Percentiles rank a stretch among this genome's conserved stretches.
Conservation (phyloP, 352 stramenopile genomes). For the Globisporangium nodosum region DNA sequence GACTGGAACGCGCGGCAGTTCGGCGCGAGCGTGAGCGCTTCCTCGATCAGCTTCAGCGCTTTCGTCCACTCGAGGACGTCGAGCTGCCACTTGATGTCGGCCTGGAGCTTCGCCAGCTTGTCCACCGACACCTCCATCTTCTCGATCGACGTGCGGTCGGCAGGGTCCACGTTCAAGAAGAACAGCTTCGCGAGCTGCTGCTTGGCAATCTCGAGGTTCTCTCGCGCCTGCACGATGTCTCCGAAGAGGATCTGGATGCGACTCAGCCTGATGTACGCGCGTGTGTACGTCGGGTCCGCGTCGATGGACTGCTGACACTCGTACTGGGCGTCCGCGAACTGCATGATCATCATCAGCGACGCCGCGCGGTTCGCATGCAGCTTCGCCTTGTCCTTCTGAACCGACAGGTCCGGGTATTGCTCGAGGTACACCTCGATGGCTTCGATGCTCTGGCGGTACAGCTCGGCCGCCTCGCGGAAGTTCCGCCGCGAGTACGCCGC, state of each 20-base stretch:
- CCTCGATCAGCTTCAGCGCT: conserved; percentile 42
- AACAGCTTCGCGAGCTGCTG: conserved; percentile 27
- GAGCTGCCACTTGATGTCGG: conserved; percentile 56
- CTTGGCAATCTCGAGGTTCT: conserved; percentile 41
- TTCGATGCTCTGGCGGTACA: conserved; percentile 50
- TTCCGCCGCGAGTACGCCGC: conserved; percentile 30
- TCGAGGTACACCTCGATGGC: conserved; percentile 34
- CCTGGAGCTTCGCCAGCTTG: conserved; percentile 35
- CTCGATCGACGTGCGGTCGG: conserved; percentile 33
- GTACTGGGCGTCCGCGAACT: conserved; percentile 60
- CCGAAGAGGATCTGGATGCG: conserved; percentile 70
- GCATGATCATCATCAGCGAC: conserved; percentile 74
- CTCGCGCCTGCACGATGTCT: conserved; percentile 43
- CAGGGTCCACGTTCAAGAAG: conserved; percentile 20
- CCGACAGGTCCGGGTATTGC: conserved; percentile 20
- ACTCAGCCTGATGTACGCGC: conserved; percentile 61
- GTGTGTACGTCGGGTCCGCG: conserved; percentile 58
- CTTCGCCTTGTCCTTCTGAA: conserved; percentile 77
- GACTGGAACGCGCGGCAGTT: conserved; percentile 49
- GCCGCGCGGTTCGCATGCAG: conserved; percentile 75
- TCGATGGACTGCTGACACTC: conserved; percentile 65
- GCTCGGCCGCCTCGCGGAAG: conserved; percentile 54
- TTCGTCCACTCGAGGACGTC: conserved; percentile 39
- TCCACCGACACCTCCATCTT: conserved; percentile 55
- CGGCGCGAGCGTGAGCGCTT: conserved; percentile 44